These are phyloP conservation scores for Capillidium rhysosporum DNA, from an alignment of 371 early-diverging fungal genomes.

Conservation along the genomic window DNA sequence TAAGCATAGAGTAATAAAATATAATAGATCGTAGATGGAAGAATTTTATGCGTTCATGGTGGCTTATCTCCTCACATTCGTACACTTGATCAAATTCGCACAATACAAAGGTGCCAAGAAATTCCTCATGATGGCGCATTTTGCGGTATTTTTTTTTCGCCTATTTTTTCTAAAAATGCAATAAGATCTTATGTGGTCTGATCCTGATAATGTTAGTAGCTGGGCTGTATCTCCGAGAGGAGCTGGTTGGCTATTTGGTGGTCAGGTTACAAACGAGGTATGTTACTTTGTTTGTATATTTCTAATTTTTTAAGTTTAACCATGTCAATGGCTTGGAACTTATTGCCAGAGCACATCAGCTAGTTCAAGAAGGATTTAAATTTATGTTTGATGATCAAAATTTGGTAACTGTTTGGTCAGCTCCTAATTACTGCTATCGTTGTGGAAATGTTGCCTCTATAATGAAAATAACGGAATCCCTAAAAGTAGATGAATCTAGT, in stretches of 20 bases:
- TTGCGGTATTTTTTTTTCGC: conserved; percentile 34
- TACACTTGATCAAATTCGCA: conserved; percentile 93
- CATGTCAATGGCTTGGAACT: conserved; percentile 87
- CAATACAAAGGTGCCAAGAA: conserved; percentile 94
- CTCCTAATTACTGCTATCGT: conserved; percentile 99
- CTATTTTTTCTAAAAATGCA: no score
- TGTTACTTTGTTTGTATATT: background rate
- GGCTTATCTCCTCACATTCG: conserved; percentile 95
- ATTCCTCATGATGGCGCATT: conserved; percentile 98
- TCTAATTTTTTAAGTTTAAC: conserved; percentile 46
- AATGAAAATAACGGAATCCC: conserved; percentile 84
- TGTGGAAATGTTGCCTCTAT: conserved; percentile 99
- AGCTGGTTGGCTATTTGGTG: conserved; percentile 97
- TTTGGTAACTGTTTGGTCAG: conserved; percentile 98
- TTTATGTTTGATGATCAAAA: conserved; percentile 91
- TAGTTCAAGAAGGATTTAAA: conserved; percentile 93
- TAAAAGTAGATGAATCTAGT: conserved; percentile 57
- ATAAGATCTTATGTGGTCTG: conserved; percentile 92
- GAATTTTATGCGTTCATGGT: conserved; percentile 96
- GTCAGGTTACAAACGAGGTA: conserved; percentile 87
- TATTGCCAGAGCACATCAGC: conserved; percentile 93
- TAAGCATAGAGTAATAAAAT: background rate
- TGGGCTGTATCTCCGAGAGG: conserved; percentile 98
- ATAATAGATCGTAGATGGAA: conserved; percentile 56
- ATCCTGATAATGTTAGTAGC: conserved; percentile 95